A percentile compares a stretch with the other conserved stretches of the same genome.
Evolutionary conservation across 768 basidiomycete genomes (phyloP).

Genomic region (Amanita fuliginea): DNA sequence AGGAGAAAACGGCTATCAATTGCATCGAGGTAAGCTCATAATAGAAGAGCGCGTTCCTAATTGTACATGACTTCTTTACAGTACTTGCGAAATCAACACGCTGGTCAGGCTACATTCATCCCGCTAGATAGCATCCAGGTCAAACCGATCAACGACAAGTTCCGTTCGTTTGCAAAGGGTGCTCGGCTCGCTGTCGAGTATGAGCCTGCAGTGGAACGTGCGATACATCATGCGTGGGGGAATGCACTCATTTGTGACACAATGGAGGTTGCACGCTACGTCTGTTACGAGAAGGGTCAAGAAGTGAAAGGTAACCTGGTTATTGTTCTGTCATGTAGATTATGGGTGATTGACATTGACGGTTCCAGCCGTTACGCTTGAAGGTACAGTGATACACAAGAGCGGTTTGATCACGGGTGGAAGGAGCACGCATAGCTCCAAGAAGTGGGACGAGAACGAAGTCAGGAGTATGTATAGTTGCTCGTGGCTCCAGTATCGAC

Average conservation of each 20-base stretch:
- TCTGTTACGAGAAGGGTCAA: constrained; percentile 90
- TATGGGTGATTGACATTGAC: not conserved
- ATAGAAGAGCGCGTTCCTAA: not conserved
- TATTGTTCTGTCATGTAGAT: not conserved
- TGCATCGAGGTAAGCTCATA: constrained; percentile 72
- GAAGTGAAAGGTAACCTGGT: constrained; percentile 84
- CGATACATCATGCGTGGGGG: constrained; percentile 95
- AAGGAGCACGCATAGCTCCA: constrained; percentile 62
- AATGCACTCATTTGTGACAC: constrained; percentile 93
- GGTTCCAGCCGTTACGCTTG: constrained; percentile 78
- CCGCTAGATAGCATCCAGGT: constrained; percentile 97
- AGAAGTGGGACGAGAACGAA: constrained; percentile 94
- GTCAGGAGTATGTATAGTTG: constrained; percentile 58
- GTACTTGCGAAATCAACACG: constrained; percentile 93
- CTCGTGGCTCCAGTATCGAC: not conserved
- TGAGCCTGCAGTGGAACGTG: constrained; percentile 79
- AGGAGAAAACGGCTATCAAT: constrained; percentile 94
- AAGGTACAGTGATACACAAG: constrained; percentile 96
- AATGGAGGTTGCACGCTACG: constrained; percentile 83
- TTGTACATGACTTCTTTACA: constrained; percentile 15
- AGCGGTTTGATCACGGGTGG: constrained; percentile 97
- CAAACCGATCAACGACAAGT: constrained; percentile 90
- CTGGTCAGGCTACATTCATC: constrained; percentile 95
- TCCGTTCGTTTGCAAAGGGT: constrained; percentile 83
- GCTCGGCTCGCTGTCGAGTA: constrained; percentile 79